phyloP scores from a whole-genome alignment of 768 basidiomycete genomes.

The Daedaleopsis nitida region DNA sequence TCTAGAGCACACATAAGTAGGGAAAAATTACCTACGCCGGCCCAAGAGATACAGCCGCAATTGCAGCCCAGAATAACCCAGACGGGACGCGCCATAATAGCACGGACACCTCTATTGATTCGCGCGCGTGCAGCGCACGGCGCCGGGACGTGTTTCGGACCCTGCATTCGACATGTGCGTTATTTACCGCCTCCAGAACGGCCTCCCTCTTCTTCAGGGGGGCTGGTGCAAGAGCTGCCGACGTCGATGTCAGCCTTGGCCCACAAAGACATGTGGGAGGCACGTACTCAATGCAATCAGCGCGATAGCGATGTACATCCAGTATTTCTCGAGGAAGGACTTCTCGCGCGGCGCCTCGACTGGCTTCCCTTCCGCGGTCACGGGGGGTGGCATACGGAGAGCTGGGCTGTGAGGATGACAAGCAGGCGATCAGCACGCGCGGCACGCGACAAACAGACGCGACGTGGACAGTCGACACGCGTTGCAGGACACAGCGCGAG shows the following conservation, averaged over 20 bases:
- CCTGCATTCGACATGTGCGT: slow-evolving; percentile 2
- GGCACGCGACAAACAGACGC: not conserved
- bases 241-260: not conserved
- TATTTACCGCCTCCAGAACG: slow-evolving; percentile 13
- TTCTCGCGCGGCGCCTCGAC: slow-evolving; percentile 67
- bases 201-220: slow-evolving; percentile 20
- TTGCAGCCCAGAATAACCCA: not conserved
- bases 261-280: not conserved
- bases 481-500: not conserved
- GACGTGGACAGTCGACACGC: not conserved
- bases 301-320: slow-evolving; percentile 75
- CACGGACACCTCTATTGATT: not conserved
- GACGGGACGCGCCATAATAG: not conserved
- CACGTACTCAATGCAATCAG: slow-evolving; percentile 57
- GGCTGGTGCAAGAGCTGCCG: slow-evolving; percentile 13
- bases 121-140: not conserved
- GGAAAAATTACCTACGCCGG: no score
- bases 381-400: slow-evolving; percentile 65
- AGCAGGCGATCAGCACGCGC: not conserved
- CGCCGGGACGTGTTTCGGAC: not conserved
- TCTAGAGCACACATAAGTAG: no score
- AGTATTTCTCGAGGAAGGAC: slow-evolving; percentile 86
- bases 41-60: not conserved
- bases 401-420: slow-evolving; percentile 51
- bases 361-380: slow-evolving; percentile 67